Percentiles rank a stretch among this genome's conserved stretches.
Evolutionary conservation across 192 early-diverging fungal species (phyloP).

Genomic region (Coemansia sp.): DNA sequence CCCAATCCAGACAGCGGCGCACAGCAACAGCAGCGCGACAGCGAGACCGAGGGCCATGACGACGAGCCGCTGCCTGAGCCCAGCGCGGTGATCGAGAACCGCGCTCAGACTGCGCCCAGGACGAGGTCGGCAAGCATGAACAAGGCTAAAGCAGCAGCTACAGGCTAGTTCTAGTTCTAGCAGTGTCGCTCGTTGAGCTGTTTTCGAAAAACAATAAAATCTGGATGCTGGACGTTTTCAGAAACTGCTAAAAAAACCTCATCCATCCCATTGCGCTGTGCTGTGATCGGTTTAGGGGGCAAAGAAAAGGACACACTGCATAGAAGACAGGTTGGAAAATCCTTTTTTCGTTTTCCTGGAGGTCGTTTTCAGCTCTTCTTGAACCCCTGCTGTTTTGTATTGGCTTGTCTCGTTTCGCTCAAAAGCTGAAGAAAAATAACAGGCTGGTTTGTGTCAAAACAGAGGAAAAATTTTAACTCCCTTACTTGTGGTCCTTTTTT

Average conservation of each 20-base stretch:
- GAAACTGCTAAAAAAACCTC: background rate
- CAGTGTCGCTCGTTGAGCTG: background rate
- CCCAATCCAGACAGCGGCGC: background rate
- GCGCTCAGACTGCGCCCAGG: background rate
- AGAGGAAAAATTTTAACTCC: background rate
- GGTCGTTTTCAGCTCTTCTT: too few relatives aligned
- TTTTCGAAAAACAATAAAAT: background rate
- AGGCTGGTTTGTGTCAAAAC: background rate
- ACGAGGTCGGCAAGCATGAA: background rate
- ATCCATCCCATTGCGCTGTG: background rate
- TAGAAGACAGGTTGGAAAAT: background rate
- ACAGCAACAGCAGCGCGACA: background rate
- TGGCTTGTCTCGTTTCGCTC: too few relatives aligned
- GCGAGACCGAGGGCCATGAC: background rate
- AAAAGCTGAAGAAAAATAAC: background rate
- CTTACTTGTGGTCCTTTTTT: background rate
- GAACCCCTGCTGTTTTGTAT: too few relatives aligned
- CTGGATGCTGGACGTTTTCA: background rate
- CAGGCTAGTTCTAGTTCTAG: too few relatives aligned
- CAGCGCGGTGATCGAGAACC: background rate
- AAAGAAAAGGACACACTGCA: background rate
- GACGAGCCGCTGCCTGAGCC: slow-evolving; percentile 17
- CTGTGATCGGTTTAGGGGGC: background rate
- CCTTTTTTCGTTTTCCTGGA: background rate
- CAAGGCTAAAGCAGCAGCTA: background rate